Conservation (phyloP, 768 basidiomycete species). For the Tulasnella sp. region DNA sequence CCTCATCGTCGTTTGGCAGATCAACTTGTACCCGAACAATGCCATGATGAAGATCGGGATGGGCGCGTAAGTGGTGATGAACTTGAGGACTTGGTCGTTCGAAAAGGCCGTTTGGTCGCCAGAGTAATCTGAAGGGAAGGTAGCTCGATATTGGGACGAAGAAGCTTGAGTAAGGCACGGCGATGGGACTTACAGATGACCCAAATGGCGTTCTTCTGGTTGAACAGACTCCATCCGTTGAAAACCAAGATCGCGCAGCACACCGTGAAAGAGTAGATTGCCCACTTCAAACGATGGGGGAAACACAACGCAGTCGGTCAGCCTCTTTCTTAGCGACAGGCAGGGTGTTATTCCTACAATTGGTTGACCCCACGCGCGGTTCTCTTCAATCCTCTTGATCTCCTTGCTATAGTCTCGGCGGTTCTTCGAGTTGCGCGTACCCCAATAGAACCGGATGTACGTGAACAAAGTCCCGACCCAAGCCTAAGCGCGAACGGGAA, state of each 20-base stretch:
- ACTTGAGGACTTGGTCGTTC: constrained; percentile 3
- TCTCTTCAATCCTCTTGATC: background rate
- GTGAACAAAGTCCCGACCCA: constrained; percentile 13
- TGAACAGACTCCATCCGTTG: constrained; percentile 17
- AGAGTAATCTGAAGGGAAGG: background rate
- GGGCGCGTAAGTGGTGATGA: constrained; percentile 9
- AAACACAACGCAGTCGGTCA: background rate
- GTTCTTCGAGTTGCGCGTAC: background rate
- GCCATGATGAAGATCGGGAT: constrained; percentile 16
- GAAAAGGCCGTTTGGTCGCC: background rate
- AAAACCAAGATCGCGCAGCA: constrained; percentile 15
- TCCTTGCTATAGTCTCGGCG: background rate
- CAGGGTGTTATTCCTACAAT: background rate
- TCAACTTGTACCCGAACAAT: constrained; percentile 18
- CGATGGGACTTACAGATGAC: background rate
- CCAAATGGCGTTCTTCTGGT: background rate
- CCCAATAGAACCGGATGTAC: background rate
- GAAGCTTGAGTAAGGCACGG: background rate
- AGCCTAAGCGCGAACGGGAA: background rate
- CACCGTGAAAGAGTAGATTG: constrained; percentile 15
- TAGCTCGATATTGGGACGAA: no score
- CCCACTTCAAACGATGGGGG: constrained; percentile 5
- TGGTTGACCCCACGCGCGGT: constrained; percentile 3
- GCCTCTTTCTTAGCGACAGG: background rate
- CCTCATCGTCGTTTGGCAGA: constrained; percentile 13